Evolutionary conservation across 768 basidiomycete genomes (phyloP), one percentile per base, ranked within the genome.

Genomic region (Lactarius trivialis): DNA sequence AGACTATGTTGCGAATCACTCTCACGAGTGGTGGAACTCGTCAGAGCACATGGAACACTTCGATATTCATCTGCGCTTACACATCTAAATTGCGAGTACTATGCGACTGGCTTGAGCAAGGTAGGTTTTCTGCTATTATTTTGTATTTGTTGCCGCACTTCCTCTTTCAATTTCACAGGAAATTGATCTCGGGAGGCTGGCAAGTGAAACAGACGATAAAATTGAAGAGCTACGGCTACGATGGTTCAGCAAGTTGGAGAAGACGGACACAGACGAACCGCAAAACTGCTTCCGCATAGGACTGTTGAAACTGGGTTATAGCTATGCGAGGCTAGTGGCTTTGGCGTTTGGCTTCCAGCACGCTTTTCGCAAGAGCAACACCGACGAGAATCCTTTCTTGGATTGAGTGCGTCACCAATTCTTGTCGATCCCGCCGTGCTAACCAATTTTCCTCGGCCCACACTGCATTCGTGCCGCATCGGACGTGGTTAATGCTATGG

Each of bases 341-440:
- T 76, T 89, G 55, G 88, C 89, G 0, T 86, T 85, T 65, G 89
- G 89, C 17, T 85, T 91, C 76, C 89, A 91, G 71, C 84, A 89
- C 66, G 82, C 83, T 11, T 85, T 85, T 68, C 82, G 85, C 17
- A 88, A 86, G 70, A 79, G 81, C 43, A 76, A 71, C 19, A 60
- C 78, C 19, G 79, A 83, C 52, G 86, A 88, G 68, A 85, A 83
- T 61, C 82, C 83, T 24, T 88, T 89, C 70, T 76, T 89, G 60
- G 74, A 74, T 65, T 76, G 86, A 71, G 88, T 89, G 67, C 56
- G 86, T 77, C 45, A n/a, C 30, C 19, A 55, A 12, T 37, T 24
- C 37, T 12, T 60, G 63, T 61, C 17, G 48, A 59, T 41, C 30
- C 24, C 7, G 45, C 58, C 32, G 36, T 60, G 28, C 33, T 33